phyloP scores from a whole-genome alignment of 352 stramenopile genomes.

The Peronospora tabacina region DNA sequence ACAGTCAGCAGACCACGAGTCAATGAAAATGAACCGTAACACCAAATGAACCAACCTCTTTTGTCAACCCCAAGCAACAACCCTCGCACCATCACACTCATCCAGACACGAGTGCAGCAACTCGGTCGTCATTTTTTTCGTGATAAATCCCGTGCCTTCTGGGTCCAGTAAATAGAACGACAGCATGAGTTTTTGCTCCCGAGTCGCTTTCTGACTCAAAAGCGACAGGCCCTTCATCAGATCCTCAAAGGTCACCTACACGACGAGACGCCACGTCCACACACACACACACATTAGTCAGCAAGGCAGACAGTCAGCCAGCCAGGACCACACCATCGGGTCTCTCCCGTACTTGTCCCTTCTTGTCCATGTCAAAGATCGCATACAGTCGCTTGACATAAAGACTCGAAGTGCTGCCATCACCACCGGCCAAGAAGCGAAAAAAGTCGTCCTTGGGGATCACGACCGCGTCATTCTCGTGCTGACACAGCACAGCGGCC shows the following conservation, averaged over 20 bases:
- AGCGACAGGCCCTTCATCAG: conserved; percentile 74
- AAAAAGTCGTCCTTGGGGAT: conserved; percentile 86
- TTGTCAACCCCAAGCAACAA: conserved; percentile 1
- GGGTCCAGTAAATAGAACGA: conserved; percentile 81
- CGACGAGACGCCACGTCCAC: too few relatives aligned
- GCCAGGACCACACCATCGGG: too few relatives aligned
- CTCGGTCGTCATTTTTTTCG: conserved; percentile 75
- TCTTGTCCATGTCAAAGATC: conserved; percentile 78
- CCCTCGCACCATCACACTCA: conserved; percentile 68
- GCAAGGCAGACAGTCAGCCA: too few relatives aligned
- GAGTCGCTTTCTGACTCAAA: conserved; percentile 77
- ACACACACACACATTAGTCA: too few relatives aligned
- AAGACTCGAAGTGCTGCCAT: conserved; percentile 57
- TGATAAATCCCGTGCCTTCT: conserved; percentile 72
- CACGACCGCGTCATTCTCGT: conserved; percentile 57
- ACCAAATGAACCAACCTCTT: background rate
- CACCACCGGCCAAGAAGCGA: conserved; percentile 66
- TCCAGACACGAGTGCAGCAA: conserved; percentile 75
- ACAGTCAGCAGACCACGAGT: background rate
- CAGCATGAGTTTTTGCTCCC: conserved; percentile 82
- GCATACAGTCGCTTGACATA: conserved; percentile 82
- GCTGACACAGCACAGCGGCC: conserved; percentile 52
- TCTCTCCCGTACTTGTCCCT: conserved; percentile 39
- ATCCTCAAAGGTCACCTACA: conserved; percentile 75
- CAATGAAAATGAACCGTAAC: background rate